phyloP scores from a whole-genome alignment of 148 eudicot genomes.

The Camellia granthamiana region DNA sequence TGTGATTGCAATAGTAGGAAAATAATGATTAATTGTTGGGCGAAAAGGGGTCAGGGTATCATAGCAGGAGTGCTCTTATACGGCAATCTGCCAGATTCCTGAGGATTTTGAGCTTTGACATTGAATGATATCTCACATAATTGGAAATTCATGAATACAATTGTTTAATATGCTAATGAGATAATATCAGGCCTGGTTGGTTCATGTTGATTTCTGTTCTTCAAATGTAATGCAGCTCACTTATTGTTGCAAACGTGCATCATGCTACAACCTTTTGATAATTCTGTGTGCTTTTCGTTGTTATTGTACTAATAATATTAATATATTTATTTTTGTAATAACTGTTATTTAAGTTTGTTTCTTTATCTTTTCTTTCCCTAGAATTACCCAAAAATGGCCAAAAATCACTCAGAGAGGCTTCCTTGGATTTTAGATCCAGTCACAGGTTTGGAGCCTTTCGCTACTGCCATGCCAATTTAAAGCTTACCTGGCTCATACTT shows the following conservation, averaged over 20 bases:
- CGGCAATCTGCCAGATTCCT: not conserved
- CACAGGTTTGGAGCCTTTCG: constrained; percentile 15
- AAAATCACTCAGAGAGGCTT: not conserved
- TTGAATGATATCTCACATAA: not conserved
- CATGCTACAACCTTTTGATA: constrained; percentile 11
- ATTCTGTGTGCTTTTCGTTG: not conserved
- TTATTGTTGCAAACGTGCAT: not conserved
- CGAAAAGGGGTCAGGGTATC: too few species aligned
- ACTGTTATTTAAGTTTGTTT: not conserved
- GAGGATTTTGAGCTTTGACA: constrained; percentile 1
- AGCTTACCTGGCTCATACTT: constrained; percentile 38
- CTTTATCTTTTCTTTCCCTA: constrained; percentile 4
- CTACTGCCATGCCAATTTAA: constrained; percentile 26
- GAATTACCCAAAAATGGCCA: constrained; percentile 14
- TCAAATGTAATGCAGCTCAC: not conserved
- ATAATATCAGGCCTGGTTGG: not conserved
- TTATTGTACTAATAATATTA: not conserved
- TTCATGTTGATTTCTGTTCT: not conserved
- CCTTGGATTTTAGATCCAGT: constrained; percentile 27
- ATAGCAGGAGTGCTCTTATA: not conserved
- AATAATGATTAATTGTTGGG: not conserved
- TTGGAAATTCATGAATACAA: not conserved
- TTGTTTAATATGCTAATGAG: not conserved
- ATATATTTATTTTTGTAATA: not conserved
- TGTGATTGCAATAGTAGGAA: too few species aligned